These are phyloP conservation scores for Dendrobium huoshanense DNA, from an alignment of 106 monocot genomes.

Conservation along the genomic window DNA sequence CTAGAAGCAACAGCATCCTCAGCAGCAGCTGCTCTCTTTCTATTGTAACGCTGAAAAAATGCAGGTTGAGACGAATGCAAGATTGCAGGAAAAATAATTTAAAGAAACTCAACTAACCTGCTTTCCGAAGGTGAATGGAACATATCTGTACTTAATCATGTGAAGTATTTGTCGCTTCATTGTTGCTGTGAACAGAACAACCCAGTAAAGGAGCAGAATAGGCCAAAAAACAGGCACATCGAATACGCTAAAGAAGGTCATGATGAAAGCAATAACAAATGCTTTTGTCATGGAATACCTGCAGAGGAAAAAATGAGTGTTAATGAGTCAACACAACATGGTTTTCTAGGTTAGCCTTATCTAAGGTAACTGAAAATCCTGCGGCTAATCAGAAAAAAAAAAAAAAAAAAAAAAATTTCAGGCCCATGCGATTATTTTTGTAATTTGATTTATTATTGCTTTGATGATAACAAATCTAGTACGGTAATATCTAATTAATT, in stretches of 20 bases:
- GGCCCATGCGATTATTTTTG: no score
- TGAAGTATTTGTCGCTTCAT: constrained; percentile 81
- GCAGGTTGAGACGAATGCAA: background rate
- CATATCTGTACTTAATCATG: constrained; percentile 87
- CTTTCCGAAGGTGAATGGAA: constrained; percentile 75
- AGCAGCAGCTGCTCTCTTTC: constrained; percentile 7
- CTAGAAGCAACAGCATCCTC: constrained; percentile 10
- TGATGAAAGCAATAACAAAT: constrained; percentile 50
- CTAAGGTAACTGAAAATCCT: no score
- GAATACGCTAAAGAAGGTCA: constrained; percentile 75
- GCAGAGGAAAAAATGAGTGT: constrained; percentile 10
- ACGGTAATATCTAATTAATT: background rate
- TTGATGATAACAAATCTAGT: background rate
- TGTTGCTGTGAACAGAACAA: constrained; percentile 57
- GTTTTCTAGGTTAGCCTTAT: no score
- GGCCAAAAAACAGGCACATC: constrained; percentile 93
- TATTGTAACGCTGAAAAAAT: constrained; percentile 12
- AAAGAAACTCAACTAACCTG: constrained; percentile 29
- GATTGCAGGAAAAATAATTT: background rate
- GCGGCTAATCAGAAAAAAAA: no score
- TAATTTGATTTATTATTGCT: background rate
- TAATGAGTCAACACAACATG: no score
- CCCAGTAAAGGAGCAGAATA: constrained; percentile 73
- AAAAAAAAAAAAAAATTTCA: no score
- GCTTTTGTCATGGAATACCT: constrained; percentile 80